Percentiles rank a stretch among this genome's conserved stretches.
phyloP scores from a whole-genome alignment of 176 grass and related monocot species.

The Tuctoria greenei region DNA sequence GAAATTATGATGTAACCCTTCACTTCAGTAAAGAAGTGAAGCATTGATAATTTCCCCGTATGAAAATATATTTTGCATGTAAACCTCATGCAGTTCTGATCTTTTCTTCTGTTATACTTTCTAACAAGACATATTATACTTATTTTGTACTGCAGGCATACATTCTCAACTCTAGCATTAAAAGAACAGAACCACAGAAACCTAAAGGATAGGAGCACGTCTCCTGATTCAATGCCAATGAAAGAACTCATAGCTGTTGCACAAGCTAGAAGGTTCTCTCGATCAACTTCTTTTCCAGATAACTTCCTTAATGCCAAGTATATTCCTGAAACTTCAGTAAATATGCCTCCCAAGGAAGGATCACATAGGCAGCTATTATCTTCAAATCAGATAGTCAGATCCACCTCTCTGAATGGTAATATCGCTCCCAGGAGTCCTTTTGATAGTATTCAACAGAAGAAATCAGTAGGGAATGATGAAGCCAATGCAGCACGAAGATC shows the following conservation, averaged over 20 bases:
- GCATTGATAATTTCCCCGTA: not conserved
- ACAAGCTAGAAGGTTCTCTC: constrained; percentile 72
- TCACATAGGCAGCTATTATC: constrained; percentile 38
- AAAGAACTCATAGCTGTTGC: constrained; percentile 93
- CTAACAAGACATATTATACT: constrained; percentile 13
- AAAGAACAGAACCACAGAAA: constrained; percentile 60
- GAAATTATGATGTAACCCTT: not conserved
- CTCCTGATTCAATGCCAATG: constrained; percentile 80
- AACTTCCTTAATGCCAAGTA: constrained; percentile 58
- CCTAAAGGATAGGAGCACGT: constrained; percentile 62
- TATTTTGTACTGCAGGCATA: constrained; percentile 62
- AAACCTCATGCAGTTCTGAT: constrained; percentile 1
- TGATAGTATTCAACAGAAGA: constrained; percentile 44
- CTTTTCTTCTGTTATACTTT: constrained; percentile 14
- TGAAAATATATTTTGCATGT: constrained; percentile 7
- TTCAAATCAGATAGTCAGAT: constrained; percentile 39
- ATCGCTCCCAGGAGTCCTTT: constrained; percentile 45
- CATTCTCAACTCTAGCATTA: constrained; percentile 43
- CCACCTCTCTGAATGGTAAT: constrained; percentile 44
- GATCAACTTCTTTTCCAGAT: constrained; percentile 68
- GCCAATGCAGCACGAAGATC: constrained; percentile 61
- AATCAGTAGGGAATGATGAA: constrained; percentile 47
- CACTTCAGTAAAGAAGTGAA: constrained; percentile 12
- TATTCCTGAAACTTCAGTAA: constrained; percentile 40
- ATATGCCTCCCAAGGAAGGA: constrained; percentile 52